Conservation (phyloP, 2,329 filamentous ascomycete genomes). For the Botrytis aclada region DNA sequence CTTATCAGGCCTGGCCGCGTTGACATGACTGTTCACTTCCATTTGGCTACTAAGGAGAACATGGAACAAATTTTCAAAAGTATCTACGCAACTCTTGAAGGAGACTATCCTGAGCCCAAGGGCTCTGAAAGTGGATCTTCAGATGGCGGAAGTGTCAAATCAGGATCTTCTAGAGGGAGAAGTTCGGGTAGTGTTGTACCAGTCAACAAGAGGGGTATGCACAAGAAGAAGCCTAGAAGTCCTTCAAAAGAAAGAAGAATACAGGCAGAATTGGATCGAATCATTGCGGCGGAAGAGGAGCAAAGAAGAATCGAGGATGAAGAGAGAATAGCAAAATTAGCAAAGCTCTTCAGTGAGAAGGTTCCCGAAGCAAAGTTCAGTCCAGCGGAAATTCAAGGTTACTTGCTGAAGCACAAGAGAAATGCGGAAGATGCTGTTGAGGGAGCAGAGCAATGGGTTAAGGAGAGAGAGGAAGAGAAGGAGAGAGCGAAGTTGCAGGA, state of each 20-base stretch:
- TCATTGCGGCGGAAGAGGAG: constrained; percentile 19
- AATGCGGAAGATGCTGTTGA: constrained; percentile 52
- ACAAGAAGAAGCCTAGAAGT: constrained; percentile 35
- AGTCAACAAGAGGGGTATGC: not conserved
- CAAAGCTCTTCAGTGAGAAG: constrained; percentile 49
- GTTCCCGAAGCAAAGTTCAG: constrained; percentile 53
- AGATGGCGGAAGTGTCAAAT: constrained; percentile 32
- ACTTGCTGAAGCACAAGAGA: constrained; percentile 61
- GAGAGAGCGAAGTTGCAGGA: constrained; percentile 34
- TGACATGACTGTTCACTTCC: constrained; percentile 58
- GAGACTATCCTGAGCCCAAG: constrained; percentile 25
- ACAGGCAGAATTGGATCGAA: not conserved
- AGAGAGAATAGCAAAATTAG: constrained; percentile 41
- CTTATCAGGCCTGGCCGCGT: constrained; percentile 61
- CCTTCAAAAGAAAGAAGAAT: not conserved
- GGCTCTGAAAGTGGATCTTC: not conserved
- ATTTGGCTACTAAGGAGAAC: constrained; percentile 32
- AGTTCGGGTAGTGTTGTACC: constrained; percentile 32
- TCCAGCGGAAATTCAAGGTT: constrained; percentile 64
- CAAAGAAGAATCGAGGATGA: constrained; percentile 24
- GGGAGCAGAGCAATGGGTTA: constrained; percentile 54
- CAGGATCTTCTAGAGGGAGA: constrained; percentile 49
- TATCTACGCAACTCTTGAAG: constrained; percentile 41
- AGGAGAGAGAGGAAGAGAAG: constrained; percentile 50
- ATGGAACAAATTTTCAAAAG: constrained; percentile 35